phyloP scores from a whole-genome alignment of 2,329 filamentous ascomycete genomes.

The Teratosphaeria nubilosa region DNA sequence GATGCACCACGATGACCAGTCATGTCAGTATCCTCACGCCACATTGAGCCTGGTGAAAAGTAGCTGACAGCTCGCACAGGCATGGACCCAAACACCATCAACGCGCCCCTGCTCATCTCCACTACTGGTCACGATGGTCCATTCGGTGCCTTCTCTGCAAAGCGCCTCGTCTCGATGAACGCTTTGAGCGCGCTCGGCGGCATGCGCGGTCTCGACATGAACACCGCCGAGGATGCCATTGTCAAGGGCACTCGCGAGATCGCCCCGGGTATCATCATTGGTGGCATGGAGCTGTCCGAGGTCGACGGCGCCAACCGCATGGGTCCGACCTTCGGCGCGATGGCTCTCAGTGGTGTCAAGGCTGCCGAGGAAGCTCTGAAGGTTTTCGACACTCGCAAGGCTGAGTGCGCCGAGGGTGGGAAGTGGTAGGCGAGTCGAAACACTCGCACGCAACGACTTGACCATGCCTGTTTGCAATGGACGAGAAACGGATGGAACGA shows the following conservation, averaged over 20 bases:
- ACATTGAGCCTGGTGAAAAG: not conserved
- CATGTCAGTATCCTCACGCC: slow-evolving; percentile 16
- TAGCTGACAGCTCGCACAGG: slow-evolving; percentile 1
- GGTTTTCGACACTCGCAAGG: slow-evolving; percentile 67
- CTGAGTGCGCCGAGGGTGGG: slow-evolving; percentile 52
- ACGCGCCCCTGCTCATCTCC: slow-evolving; percentile 76
- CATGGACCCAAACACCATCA: slow-evolving; percentile 98
- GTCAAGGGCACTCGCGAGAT: slow-evolving; percentile 86
- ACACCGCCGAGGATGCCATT: slow-evolving; percentile 81
- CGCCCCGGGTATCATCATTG: slow-evolving; percentile 79
- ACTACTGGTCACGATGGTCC: slow-evolving; percentile 88
- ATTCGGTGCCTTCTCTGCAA: slow-evolving; percentile 83
- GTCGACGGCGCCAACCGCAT: slow-evolving; percentile 62
- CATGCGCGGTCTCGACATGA: slow-evolving; percentile 92
- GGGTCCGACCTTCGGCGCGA: slow-evolving; percentile 82
- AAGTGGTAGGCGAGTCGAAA: not conserved
- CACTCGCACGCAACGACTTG: not conserved
- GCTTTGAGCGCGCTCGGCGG: slow-evolving; percentile 73
- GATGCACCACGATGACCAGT: slow-evolving; percentile 48
- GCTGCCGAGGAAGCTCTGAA: slow-evolving; percentile 77
- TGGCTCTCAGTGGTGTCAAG: slow-evolving; percentile 81
- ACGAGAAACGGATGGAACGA: not conserved
- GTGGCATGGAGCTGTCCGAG: slow-evolving; percentile 87
- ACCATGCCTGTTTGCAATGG: not conserved
- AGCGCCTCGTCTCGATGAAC: slow-evolving; percentile 83